Percentiles rank a stretch among this genome's conserved stretches.
These are phyloP conservation scores for Ceratopteris richardii DNA, from an alignment of 75 land plant genomes.

Conservation along the genomic window DNA sequence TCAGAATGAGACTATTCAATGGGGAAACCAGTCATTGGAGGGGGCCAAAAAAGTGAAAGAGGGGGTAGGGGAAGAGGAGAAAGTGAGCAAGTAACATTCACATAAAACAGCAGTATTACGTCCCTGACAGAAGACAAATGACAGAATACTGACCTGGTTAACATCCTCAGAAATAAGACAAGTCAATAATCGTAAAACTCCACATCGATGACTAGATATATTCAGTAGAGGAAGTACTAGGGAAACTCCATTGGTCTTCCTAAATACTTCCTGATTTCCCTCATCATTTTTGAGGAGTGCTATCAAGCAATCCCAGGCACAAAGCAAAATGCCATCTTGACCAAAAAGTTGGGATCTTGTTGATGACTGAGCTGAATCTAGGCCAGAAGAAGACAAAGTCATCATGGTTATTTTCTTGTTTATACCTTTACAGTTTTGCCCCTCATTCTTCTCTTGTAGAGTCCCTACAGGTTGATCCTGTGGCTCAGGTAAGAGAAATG, in stretches of 20 bases:
- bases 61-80: no score
- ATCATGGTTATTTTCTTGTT: not conserved
- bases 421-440: not conserved
- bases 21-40: not conserved
- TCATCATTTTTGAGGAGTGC: constrained; percentile 73
- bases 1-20: constrained; percentile 77
- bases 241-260: constrained; percentile 62
- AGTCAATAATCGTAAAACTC: constrained; percentile 66
- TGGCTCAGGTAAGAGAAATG: not conserved
- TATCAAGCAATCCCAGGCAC: constrained; percentile 83
- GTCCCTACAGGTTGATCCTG: not conserved
- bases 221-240: constrained; percentile 65
- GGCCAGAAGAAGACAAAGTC: not conserved
- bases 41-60: no score
- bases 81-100: no score
- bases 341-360: constrained; percentile 65
- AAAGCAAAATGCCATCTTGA: constrained; percentile 39
- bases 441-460: not conserved
- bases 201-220: constrained; percentile 60
- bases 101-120: no score
- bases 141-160: constrained; percentile 44
- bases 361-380: constrained; percentile 10
- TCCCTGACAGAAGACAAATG: no score
- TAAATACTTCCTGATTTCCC: constrained; percentile 65
- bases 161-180: constrained; percentile 81